Evolutionary conservation across 495 filamentous ascomycete species (phyloP), one percentile per base, ranked within the genome.

Genomic region (Penicillium taxi): DNA sequence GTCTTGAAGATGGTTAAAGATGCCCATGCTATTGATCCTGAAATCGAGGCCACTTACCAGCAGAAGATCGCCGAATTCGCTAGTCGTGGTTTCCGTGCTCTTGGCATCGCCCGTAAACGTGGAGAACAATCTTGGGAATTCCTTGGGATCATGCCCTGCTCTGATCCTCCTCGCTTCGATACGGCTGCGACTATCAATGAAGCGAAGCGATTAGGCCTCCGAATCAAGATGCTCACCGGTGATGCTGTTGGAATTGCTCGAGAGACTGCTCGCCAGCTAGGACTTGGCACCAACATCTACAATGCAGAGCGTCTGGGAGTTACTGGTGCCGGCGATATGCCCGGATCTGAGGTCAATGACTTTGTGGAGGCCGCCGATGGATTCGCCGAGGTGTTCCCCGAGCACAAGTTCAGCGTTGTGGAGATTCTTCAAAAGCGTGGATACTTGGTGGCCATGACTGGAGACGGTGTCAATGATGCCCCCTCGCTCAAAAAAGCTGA

Each of bases 351-450:
- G 61, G 78, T 94, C 33, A 88, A 89, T 61, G 86, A 94, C 64
- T 91, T 93, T 69, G 88, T 93, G 44, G 87, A 94, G 72, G 84
- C 77, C 66, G 88, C 88, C 31, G 88, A 95, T 75, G 88, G 88
- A 60, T 94, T 94, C 62, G 86, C 72, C 5, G 89, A 94, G 62
- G 89, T 95, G 26, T 96, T 89, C 73, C 89, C 89, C 42, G 82
- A 96, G 59, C 89, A 96, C 73, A 96, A 96, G 68, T 94, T 91
- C 67, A 87, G 88, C 45, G 89, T 94, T 54, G 88, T 96, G 54
- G 86, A 94, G 59, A 93, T 94, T 53, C 74, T 96, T 15, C 89
- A 96, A 66, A 81, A 89, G 64, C 85, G 89, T 72, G 89, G 89
- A 46, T 86, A 94, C 65, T 74, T 95, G 36, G 87, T 94, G 63